Percentiles rank a stretch among this genome's conserved stretches.
phyloP scores from a whole-genome alignment of 192 early-diverging fungal genomes.

The Backusella australiensis region DNA sequence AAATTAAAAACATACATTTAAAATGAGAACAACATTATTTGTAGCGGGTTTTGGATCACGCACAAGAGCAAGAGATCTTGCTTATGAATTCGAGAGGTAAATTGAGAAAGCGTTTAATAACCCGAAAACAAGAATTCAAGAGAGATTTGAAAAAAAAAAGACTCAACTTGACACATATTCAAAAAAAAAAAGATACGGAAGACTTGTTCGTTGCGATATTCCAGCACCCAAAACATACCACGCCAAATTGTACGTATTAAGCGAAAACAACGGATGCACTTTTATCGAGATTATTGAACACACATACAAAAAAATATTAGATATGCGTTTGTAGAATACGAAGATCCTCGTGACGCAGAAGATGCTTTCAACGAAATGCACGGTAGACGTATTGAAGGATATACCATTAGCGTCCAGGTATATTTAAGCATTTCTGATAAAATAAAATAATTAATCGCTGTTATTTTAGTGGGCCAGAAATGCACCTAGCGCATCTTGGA shows the following conservation, averaged over 20 bases:
- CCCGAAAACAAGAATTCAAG: not conserved
- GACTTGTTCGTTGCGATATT: slow-evolving; percentile 86
- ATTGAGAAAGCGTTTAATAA: not conserved
- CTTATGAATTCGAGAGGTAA: slow-evolving; percentile 94
- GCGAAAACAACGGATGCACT: not conserved
- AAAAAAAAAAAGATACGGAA: slow-evolving; percentile 62
- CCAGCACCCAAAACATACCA: slow-evolving; percentile 65
- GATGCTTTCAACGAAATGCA: slow-evolving; percentile 96
- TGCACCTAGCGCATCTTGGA: slow-evolving; percentile 74
- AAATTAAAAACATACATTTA: not conserved
- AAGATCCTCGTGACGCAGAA: slow-evolving; percentile 85
- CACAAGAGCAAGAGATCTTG: slow-evolving; percentile 88
- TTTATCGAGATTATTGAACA: not conserved
- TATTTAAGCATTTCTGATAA: not conserved
- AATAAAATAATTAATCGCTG: not conserved
- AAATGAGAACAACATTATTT: slow-evolving; percentile 62
- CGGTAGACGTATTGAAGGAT: slow-evolving; percentile 76
- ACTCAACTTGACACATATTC: not conserved
- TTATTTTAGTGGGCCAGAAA: slow-evolving; percentile 78
- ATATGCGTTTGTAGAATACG: slow-evolving; percentile 96
- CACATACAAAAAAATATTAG: slow-evolving; percentile 39
- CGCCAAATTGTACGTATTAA: slow-evolving; percentile 63
- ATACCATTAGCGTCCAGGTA: slow-evolving; percentile 79
- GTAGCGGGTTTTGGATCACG: slow-evolving; percentile 78
- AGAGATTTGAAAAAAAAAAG: not conserved